These are phyloP conservation scores for Botrytis hyacinthi DNA, from an alignment of 2,329 filamentous ascomycete genomes.

Conservation along the genomic window DNA sequence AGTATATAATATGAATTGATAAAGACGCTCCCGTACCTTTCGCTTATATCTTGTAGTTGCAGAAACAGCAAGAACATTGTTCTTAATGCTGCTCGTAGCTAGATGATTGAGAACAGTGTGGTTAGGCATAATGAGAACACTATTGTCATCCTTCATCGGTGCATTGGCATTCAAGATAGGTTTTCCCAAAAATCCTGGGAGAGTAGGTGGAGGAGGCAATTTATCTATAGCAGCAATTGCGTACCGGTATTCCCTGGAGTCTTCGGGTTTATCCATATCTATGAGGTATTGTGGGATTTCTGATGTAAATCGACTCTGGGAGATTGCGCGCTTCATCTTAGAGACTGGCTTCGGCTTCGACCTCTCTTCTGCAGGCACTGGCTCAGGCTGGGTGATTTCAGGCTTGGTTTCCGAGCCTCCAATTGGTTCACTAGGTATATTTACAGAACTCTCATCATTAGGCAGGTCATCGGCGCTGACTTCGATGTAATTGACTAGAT, in stretches of 20 bases:
- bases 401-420: conserved; percentile 21
- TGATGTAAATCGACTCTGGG: conserved; percentile 62
- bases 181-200: conserved; percentile 90
- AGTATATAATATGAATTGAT: background rate
- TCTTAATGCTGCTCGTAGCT: conserved; percentile 96
- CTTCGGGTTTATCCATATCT: conserved; percentile 83
- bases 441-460: conserved; percentile 32
- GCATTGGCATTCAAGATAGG: conserved; percentile 90
- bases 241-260: conserved; percentile 69
- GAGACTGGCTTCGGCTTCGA: conserved; percentile 41
- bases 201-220: conserved; percentile 75
- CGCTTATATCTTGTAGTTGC: conserved; percentile 96
- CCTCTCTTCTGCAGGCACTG: conserved; percentile 40
- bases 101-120: conserved; percentile 96
- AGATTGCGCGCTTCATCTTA: conserved; percentile 55
- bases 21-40: conserved; percentile 61
- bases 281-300: conserved; percentile 81
- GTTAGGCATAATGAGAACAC: conserved; percentile 93
- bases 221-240: conserved; percentile 74
- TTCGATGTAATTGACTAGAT: conserved; percentile 97
- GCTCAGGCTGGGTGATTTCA: conserved; percentile 27
- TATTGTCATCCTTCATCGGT: conserved; percentile 96
- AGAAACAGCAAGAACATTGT: conserved; percentile 90
- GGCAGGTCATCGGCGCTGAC: conserved; percentile 73
- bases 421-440: conserved; percentile 23